phyloP scores from a whole-genome alignment of 1,139 yeast species.

The Geotrichum bryndzae region DNA sequence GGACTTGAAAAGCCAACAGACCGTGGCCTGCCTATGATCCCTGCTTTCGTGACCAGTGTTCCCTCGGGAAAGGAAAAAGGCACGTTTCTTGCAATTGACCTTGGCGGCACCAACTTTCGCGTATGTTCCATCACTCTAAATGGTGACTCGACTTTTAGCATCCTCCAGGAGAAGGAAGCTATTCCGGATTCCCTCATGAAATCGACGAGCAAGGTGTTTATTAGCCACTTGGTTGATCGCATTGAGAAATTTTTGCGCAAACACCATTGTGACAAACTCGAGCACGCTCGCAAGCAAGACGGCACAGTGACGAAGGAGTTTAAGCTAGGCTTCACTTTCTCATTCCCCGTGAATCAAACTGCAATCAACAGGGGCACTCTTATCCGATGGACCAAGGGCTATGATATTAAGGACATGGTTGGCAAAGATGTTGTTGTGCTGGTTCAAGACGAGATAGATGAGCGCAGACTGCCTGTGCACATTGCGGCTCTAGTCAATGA shows the following conservation, averaged over 20 bases:
- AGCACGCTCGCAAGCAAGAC: conserved; percentile 9
- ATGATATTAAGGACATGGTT: conserved; percentile 74
- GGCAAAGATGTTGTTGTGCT: conserved; percentile 72
- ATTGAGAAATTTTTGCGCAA: conserved; percentile 55
- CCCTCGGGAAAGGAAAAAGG: conserved; percentile 84
- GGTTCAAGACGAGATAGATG: conserved; percentile 63
- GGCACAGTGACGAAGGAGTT: conserved; percentile 30
- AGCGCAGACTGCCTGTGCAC: conserved; percentile 53
- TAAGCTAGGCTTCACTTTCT: conserved; percentile 85
- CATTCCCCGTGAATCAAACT: conserved; percentile 86
- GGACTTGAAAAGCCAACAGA: conserved; percentile 52
- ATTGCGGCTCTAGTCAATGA: conserved; percentile 91
- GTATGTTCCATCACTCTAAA: conserved; percentile 75
- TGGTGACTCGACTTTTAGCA: conserved; percentile 72
- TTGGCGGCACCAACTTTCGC: conserved; percentile 86
- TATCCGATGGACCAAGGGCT: conserved; percentile 94
- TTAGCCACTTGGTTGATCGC: conserved; percentile 66
- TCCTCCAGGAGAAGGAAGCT: conserved; percentile 65
- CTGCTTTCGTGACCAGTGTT: conserved; percentile 70
- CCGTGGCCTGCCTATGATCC: conserved; percentile 76
- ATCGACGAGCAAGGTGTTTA: conserved; percentile 51
- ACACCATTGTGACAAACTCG: conserved; percentile 43
- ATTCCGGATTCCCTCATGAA: conserved; percentile 71
- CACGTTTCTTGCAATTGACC: conserved; percentile 69
- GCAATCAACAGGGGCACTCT: conserved; percentile 70